Percentiles rank a stretch among this genome's conserved stretches.
Conservation (phyloP, 345 rosid genomes). For the Eutrema heterophyllum region DNA sequence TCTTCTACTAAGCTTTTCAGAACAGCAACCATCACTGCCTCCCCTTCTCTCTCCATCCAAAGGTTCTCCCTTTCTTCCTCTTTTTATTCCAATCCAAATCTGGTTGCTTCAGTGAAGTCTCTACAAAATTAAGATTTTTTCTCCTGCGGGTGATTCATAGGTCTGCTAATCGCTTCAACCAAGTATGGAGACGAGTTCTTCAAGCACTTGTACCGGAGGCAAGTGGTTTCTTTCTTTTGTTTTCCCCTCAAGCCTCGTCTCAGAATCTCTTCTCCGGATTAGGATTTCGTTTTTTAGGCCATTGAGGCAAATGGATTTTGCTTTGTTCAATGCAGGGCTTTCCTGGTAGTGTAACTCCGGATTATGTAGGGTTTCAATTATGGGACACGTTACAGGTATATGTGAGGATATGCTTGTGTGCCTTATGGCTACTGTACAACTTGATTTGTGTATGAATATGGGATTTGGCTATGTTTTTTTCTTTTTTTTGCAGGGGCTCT, state of each 20-base stretch:
- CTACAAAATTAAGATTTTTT: not conserved
- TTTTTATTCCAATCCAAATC: not conserved
- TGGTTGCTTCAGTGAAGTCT: not conserved
- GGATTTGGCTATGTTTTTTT: not conserved
- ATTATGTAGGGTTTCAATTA: slow-evolving; percentile 78
- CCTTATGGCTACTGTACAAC: not conserved
- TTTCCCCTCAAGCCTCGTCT: not conserved
- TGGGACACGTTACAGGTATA: slow-evolving; percentile 93
- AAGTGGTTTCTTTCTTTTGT: slow-evolving; percentile 5
- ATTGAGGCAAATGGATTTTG: not conserved
- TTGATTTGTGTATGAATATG: not conserved
- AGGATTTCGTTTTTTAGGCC: not conserved
- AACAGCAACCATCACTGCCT: slow-evolving; percentile 58
- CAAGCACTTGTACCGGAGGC: slow-evolving; percentile 96
- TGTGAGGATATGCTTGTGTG: not conserved
- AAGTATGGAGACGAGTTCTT: slow-evolving; percentile 74
- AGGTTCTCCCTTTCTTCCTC: slow-evolving; percentile 36
- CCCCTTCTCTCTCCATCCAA: slow-evolving; percentile 54
- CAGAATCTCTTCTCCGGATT: not conserved
- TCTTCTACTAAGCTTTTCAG: slow-evolving; percentile 65
- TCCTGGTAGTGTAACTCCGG: slow-evolving; percentile 85
- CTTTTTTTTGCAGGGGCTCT: slow-evolving; percentile 52
- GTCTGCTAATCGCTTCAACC: slow-evolving; percentile 57
- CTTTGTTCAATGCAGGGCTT: slow-evolving; percentile 52
- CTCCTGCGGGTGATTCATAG: slow-evolving; percentile 26